phyloP scores from a whole-genome alignment of 1,284 basidiomycete genomes.

The Salmacisia buchloeana region DNA sequence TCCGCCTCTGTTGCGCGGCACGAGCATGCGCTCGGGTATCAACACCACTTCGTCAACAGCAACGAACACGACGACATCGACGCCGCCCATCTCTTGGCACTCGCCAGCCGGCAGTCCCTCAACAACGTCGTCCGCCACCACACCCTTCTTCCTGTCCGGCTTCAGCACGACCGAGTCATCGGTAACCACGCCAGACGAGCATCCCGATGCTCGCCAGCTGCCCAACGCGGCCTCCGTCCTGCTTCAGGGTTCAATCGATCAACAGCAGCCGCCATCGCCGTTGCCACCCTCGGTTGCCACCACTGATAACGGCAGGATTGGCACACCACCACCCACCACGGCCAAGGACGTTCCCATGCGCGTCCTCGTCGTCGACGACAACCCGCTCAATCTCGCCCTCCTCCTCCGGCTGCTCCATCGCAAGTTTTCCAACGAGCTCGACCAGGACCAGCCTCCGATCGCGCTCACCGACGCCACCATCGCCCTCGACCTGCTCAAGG shows the following conservation, averaged over 20 bases:
- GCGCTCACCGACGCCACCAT: constrained; percentile 3
- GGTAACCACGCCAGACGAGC: too few relatives aligned
- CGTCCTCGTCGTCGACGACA: constrained; percentile 41
- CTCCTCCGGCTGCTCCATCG: constrained; percentile 2
- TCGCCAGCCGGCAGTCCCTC: neutral
- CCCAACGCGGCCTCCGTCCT: too few relatives aligned
- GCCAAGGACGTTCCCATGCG: constrained; percentile 14
- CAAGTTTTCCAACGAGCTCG: neutral
- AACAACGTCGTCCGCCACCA: neutral
- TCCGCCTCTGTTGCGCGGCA: neutral
- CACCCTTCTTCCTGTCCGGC: neutral
- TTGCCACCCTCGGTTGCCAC: neutral
- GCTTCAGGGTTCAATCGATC: too few relatives aligned
- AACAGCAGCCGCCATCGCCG: neutral
- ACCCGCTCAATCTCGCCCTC: constrained; percentile 32
- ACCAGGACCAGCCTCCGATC: neutral
- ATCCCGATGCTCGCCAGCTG: too few relatives aligned
- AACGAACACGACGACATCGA: neutral
- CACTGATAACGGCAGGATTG: neutral
- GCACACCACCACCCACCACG: neutral
- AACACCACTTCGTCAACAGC: neutral
- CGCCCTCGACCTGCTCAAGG: constrained; percentile 1
- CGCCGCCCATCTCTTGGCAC: neutral
- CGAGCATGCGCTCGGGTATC: neutral
- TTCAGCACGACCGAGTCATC: too few relatives aligned